These are phyloP conservation scores for Termitomyces sp. DNA, from an alignment of 768 basidiomycete genomes.

Conservation along the genomic window DNA sequence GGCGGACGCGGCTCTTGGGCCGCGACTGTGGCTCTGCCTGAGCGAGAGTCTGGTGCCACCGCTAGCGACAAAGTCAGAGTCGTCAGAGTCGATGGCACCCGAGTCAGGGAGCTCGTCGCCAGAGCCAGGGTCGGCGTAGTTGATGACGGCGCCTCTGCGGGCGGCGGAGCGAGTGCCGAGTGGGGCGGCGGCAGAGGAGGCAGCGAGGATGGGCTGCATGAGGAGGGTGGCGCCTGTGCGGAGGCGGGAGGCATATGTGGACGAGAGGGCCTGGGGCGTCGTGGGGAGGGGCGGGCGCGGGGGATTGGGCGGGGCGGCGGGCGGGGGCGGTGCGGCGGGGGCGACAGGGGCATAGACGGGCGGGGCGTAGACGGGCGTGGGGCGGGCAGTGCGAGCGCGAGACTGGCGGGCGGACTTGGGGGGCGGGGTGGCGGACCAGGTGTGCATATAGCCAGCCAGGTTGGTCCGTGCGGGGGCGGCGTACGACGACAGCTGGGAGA, in stretches of 20 bases:
- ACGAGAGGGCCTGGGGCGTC: constrained; percentile 63
- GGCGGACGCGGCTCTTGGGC: constrained; percentile 34
- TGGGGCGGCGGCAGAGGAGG: constrained; percentile 25
- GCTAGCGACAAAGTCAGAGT: constrained; percentile 75
- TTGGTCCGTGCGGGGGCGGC: constrained; percentile 31
- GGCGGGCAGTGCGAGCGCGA: constrained; percentile 11
- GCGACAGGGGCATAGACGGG: constrained; percentile 30
- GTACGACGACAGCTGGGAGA: constrained; percentile 45
- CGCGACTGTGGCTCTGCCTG: constrained; percentile 37
- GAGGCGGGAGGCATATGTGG: constrained; percentile 86
- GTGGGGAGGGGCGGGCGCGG: constrained; percentile 56
- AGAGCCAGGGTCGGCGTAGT: constrained; percentile 84
- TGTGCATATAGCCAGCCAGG: constrained; percentile 39
- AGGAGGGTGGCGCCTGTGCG: constrained; percentile 87
- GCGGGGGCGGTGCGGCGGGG: constrained; percentile 18
- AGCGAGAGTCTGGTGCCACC: constrained; percentile 55
- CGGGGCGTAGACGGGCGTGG: constrained; percentile 35
- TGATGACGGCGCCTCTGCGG: constrained; percentile 67
- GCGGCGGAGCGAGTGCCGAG: constrained; percentile 37
- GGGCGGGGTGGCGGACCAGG: constrained; percentile 58
- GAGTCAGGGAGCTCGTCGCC: constrained; percentile 80
- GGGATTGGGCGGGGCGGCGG: constrained; percentile 38
- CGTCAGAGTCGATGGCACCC: constrained; percentile 78
- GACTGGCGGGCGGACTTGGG: constrained; percentile 28
- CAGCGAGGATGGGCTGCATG: constrained; percentile 71